phyloP scores from a whole-genome alignment of 2,329 filamentous ascomycete species.

The Fusarium sp. region DNA sequence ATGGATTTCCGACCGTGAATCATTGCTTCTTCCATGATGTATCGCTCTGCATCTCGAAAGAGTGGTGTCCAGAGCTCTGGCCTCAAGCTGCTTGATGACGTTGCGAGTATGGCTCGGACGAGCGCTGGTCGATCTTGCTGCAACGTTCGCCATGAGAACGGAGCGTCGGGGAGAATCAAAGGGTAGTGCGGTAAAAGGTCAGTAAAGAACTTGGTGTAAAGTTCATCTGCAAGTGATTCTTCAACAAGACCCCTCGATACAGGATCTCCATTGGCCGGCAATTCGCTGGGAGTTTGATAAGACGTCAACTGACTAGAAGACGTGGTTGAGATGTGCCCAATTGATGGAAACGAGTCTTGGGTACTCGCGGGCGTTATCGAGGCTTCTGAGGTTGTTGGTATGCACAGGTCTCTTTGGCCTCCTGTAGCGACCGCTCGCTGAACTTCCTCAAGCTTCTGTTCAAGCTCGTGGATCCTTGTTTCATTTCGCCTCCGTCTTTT shows the following conservation, averaged over 20 bases:
- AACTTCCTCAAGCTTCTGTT: neutral
- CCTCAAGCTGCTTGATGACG: neutral
- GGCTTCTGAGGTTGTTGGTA: too few species aligned
- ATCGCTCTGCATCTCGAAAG: neutral
- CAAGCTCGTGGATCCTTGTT: neutral
- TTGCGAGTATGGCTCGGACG: neutral
- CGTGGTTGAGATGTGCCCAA: too few species aligned
- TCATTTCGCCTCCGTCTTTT: neutral
- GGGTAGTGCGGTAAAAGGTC: neutral
- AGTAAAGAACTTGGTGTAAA: neutral
- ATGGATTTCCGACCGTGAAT: neutral
- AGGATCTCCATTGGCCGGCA: accelerated
- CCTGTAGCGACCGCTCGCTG: too few species aligned
- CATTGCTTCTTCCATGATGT: neutral
- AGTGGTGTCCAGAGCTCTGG: neutral
- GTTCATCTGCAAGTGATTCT: neutral
- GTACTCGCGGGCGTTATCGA: too few species aligned
- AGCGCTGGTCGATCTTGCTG: neutral
- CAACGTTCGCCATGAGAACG: neutral
- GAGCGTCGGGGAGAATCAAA: neutral
- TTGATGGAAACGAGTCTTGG: too few species aligned
- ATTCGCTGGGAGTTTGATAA: neutral
- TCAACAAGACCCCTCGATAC: neutral
- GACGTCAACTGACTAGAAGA: too few species aligned
- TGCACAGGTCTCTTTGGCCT: too few species aligned